Conservation (phyloP, 2,329 filamentous ascomycete species). For the Colletotrichum noveboracense region DNA sequence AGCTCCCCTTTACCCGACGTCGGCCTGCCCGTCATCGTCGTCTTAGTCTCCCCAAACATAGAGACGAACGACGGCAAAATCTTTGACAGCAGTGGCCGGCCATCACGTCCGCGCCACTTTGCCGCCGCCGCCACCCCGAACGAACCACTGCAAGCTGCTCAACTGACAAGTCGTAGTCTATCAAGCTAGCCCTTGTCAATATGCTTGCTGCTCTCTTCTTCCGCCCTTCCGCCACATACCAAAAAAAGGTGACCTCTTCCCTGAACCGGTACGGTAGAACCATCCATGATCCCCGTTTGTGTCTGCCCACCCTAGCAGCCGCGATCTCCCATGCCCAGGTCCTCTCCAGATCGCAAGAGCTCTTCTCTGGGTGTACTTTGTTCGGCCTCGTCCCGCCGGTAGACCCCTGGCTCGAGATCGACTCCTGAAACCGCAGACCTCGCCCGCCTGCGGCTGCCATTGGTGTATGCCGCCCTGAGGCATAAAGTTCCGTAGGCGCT, state of each 20-base stretch:
- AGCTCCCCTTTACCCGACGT: background rate
- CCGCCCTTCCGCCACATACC: background rate
- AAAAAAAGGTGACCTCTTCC: background rate
- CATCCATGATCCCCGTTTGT: background rate
- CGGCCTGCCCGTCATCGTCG: background rate
- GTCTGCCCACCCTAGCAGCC: background rate
- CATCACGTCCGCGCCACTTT: background rate
- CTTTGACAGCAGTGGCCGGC: background rate
- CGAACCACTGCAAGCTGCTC: conserved; percentile 1
- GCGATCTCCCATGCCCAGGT: conserved; percentile 13
- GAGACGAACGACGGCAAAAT: background rate
- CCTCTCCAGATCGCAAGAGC: conserved; percentile 1
- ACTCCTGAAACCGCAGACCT: conserved; percentile 24
- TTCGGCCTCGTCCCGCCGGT: conserved; percentile 16
- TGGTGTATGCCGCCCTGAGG: conserved; percentile 18
- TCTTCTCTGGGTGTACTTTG: background rate
- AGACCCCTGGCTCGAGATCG: conserved; percentile 21
- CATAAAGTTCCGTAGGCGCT: conserved; percentile 21
- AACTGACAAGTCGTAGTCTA: background rate
- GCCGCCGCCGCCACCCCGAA: background rate
- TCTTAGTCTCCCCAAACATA: background rate
- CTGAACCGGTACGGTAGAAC: background rate
- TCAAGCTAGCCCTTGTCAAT: conserved; percentile 6
- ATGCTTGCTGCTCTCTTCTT: background rate
- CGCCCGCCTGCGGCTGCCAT: conserved; percentile 10